Evolutionary conservation across 306 rosid species (phyloP), one percentile per base, ranked within the genome.

Genomic region (Urtica urens): DNA sequence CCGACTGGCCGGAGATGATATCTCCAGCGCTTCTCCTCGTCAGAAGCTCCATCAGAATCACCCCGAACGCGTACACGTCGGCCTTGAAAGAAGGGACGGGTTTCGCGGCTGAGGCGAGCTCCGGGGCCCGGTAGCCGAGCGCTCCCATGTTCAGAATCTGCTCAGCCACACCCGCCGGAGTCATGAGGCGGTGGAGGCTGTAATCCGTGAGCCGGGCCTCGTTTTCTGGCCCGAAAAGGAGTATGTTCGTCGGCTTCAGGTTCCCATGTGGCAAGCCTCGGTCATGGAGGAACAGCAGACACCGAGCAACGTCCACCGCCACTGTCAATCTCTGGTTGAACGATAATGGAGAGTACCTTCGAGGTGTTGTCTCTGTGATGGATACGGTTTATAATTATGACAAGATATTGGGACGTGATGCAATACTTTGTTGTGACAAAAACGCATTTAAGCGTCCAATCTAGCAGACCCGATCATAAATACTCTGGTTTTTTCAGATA

Each of bases 11-110:
- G 3, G 97, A 90, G 68, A 90, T 90, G 48, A 90, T 90, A 62
- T 90, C 97, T 5, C 97, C 97, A 11, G 97, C 97, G 64, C 95
- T 84, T 69, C 87, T 78, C 68, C 94, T 72, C 19, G 97, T 84
- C 44, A 90, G 66, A 42, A 90, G 46, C 62, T 90, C 97, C 97
- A 90, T 84, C 52, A 90, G 51, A 64, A 90, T 81, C 71, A 84
- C 97, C 5, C 97, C 97, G 49, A 84, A 82, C 14, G 95, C 93
- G 65, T 84, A 90, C 5, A 90, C 83, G 59, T 84, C 97, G 0
- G 95, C 95, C 80, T 90, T 90, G 66, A 90, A 78, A 3, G 97
- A 70, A 45, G 86, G 92, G 38, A 74, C 71, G 6, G 87, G 90
- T 67, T 79, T 90, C 22, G 79, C 67, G 24, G 87, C 78, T 37